Conservation (phyloP, 352 stramenopile genomes). For the Phytophthora sansomeana region DNA sequence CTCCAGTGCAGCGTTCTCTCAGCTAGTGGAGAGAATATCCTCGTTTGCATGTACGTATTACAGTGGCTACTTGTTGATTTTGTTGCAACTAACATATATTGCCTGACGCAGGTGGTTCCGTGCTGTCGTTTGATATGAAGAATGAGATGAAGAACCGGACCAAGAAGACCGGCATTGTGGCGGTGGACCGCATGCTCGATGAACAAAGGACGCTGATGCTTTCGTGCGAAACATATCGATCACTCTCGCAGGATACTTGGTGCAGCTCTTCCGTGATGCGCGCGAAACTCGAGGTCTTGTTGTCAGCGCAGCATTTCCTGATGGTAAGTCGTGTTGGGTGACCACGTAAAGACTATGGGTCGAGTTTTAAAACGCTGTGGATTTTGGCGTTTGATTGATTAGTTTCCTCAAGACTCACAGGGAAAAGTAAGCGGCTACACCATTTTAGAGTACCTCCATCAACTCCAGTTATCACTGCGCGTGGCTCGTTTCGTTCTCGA, state of each 20-base stretch:
- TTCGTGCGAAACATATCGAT: constrained; percentile 54
- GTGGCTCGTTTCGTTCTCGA: constrained; percentile 29
- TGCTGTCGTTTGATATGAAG: constrained; percentile 9
- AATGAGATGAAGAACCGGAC: constrained; percentile 29
- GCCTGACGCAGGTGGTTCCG: constrained; percentile 2
- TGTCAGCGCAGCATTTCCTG: constrained; percentile 48
- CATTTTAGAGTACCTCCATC: constrained; percentile 58
- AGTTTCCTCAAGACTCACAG: constrained; percentile 52
- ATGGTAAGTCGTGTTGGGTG: constrained; percentile 47
- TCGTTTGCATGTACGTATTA: constrained; percentile 28
- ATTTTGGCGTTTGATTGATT: no score
- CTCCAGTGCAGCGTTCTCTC: constrained; percentile 18
- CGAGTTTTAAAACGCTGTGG: no score
- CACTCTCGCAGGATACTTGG: constrained; percentile 26
- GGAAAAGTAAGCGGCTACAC: constrained; percentile 48
- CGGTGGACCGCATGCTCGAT: constrained; percentile 48
- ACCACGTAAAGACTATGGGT: no score
- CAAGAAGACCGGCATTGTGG: constrained; percentile 35
- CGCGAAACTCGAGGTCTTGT: constrained; percentile 38
- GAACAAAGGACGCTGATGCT: constrained; percentile 44
- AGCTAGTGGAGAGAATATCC: constrained; percentile 26
- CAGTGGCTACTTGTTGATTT: no score
- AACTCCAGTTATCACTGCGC: constrained; percentile 47
- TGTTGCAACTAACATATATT: no score
- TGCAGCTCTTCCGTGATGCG: neutral